Evolutionary conservation across 2,329 filamentous ascomycete species (phyloP).

Genomic region (Xylaria sp.): DNA sequence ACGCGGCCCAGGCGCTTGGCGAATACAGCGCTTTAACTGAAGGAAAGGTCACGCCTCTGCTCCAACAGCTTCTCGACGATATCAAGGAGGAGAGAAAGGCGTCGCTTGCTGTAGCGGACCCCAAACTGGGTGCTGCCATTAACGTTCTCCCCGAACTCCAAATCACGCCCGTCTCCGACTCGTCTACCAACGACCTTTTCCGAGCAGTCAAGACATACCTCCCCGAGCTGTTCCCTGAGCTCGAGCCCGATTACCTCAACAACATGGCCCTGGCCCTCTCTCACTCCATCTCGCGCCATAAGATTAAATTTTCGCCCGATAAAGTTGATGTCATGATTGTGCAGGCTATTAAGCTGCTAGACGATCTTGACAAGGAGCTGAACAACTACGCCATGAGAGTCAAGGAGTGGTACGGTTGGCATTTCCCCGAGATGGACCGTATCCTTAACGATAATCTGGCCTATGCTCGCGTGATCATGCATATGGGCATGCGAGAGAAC

Average conservation of each 20-base stretch:
- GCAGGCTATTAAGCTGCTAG: constrained; percentile 91
- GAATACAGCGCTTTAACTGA: constrained; percentile 90
- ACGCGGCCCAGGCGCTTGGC: constrained; percentile 87
- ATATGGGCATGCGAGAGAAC: constrained; percentile 89
- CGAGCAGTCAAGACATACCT: constrained; percentile 93
- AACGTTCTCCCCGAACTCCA: constrained; percentile 90
- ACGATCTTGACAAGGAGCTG: constrained; percentile 97
- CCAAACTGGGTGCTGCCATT: constrained; percentile 91
- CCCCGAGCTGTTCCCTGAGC: constrained; percentile 87
- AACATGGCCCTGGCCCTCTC: constrained; percentile 97
- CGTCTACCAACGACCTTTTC: constrained; percentile 86
- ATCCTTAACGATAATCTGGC: constrained; percentile 97
- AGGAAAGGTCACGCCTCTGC: constrained; percentile 91
- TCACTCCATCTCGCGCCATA: constrained; percentile 95
- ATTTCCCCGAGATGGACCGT: constrained; percentile 97
- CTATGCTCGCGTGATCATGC: constrained; percentile 87
- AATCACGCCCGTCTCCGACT: constrained; percentile 84
- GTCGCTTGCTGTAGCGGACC: constrained; percentile 91
- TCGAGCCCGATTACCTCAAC: constrained; percentile 85
- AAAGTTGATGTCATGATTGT: constrained; percentile 99
- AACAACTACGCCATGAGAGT: constrained; percentile 99
- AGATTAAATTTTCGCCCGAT: constrained; percentile 97
- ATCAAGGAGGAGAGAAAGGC: constrained; percentile 99
- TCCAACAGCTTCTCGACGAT: constrained; percentile 82
- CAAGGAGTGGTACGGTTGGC: constrained; percentile 99